Evolutionary conservation across 1,284 basidiomycete species (phyloP), one percentile per base, ranked within the genome.

Genomic region (Naganishia sp.): DNA sequence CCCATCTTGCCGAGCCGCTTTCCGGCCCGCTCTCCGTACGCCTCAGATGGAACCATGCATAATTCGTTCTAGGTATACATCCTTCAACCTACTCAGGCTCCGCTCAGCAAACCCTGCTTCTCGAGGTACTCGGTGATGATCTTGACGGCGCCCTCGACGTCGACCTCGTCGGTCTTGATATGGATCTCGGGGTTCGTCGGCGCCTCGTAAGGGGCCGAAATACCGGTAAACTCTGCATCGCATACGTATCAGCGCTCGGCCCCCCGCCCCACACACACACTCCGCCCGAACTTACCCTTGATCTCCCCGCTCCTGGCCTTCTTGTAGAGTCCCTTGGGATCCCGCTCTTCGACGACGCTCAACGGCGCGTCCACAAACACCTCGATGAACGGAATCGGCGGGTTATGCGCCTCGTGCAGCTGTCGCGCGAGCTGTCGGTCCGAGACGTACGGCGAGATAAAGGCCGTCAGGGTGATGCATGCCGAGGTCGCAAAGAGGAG

Each of bases 291-390:
- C 82, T 68, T 72, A 92, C 94, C 92, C 85, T 94, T 95, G 77
- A 99, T 98, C 81, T 95, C 91, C 25, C 96, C 95, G 1, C 90
- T 88, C 69, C 94, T 84, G 6, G 96, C 96, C 80, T 94, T 97
- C 83, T 94, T 96, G 84, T 99, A 99, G 66, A 99, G 81, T 0
- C 95, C 96, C 80, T 99, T 99, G 6, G 96, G 96, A 79, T 99
- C 95, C 59, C 96, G 86, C 76, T 86, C 82, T 81, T 99, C 96
- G 44, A 92, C 93, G 49, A 96, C 87, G 55, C 83, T 79, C 48
- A 99, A 84, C 13, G 94, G 92, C 0, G 94, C 94, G 79, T 99
- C 95, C 61, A 98, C 84, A 76, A 88, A 99, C 33, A 99, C 94
- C 80, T 97, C 95, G 72, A 99, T 79, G 79, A 99, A 99, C 45